phyloP scores from a whole-genome alignment of 208 protist species.

The Tritrichomonas foetus region DNA sequence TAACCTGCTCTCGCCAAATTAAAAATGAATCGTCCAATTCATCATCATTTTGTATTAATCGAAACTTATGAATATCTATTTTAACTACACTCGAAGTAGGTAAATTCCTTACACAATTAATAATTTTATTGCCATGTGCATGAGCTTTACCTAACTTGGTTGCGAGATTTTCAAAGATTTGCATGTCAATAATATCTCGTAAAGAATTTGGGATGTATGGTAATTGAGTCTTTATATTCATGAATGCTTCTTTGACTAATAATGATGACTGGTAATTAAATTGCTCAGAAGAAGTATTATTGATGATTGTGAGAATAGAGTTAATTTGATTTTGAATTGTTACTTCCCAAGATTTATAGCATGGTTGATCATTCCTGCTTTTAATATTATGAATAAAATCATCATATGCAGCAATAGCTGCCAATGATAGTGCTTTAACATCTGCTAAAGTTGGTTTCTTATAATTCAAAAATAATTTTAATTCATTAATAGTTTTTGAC shows the following conservation, averaged over 20 bases:
- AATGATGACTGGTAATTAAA: neutral
- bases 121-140: neutral
- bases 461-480: too few species aligned
- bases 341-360: too few species aligned
- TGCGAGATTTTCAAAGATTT: neutral
- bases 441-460: too few species aligned
- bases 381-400: too few species aligned
- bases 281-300: too few species aligned
- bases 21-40: neutral
- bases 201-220: neutral
- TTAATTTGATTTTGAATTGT: too few species aligned
- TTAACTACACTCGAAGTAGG: neutral
- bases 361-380: too few species aligned
- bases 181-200: neutral
- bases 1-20: neutral
- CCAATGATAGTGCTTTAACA: too few species aligned
- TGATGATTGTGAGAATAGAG: too few species aligned
- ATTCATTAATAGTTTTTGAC: too few species aligned
- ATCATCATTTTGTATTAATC: neutral
- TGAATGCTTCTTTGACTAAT: neutral
- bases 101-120: neutral
- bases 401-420: too few species aligned
- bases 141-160: neutral
- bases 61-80: neutral
- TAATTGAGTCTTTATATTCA: neutral